Percentiles rank a stretch among this genome's conserved stretches.
Evolutionary conservation across 1,284 basidiomycete genomes (phyloP).

Genomic region (Trametes pubescens): DNA sequence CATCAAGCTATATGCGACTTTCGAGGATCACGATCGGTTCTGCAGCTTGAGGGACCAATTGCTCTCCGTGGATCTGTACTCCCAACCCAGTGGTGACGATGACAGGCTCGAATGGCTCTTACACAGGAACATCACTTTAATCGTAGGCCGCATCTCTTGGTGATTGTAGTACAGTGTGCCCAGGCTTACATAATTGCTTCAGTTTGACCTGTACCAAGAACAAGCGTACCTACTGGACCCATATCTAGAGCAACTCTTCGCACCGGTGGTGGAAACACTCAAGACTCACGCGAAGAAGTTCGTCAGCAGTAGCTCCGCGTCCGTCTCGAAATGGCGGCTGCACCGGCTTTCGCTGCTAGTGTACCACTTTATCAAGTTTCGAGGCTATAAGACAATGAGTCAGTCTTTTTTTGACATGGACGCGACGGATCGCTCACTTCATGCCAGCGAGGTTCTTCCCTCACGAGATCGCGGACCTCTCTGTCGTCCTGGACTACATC

Average conservation of each 20-base stretch:
- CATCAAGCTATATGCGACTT: constrained; percentile 56
- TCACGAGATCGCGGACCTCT: constrained; percentile 85
- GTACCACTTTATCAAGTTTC: constrained; percentile 88
- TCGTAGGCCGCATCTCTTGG: constrained; percentile 49
- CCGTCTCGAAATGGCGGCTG: constrained; percentile 53
- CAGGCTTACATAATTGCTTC: constrained; percentile 12
- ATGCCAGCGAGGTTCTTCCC: constrained; percentile 89
- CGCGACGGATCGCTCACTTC: constrained; percentile 29
- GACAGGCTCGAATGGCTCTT: constrained; percentile 50
- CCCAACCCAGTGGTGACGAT: constrained; percentile 57
- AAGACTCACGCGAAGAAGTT: constrained; percentile 63
- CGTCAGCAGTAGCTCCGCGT: constrained; percentile 45
- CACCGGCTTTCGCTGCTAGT: constrained; percentile 70
- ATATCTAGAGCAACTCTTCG: constrained; percentile 85
- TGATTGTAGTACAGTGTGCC: neutral
- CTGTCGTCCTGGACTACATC: constrained; percentile 77
- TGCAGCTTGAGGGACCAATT: constrained; percentile 58
- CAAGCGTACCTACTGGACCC: constrained; percentile 96
- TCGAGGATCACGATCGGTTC: constrained; percentile 72
- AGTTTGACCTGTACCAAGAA: constrained; percentile 95
- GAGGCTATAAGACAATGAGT: constrained; percentile 95
- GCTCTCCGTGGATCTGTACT: constrained; percentile 57
- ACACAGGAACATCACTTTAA: constrained; percentile 52
- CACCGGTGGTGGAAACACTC: constrained; percentile 78
- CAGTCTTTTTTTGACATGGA: constrained; percentile 44